These are phyloP conservation scores for Aphanomyces stellatus DNA, from an alignment of 352 stramenopile species.

Conservation along the genomic window DNA sequence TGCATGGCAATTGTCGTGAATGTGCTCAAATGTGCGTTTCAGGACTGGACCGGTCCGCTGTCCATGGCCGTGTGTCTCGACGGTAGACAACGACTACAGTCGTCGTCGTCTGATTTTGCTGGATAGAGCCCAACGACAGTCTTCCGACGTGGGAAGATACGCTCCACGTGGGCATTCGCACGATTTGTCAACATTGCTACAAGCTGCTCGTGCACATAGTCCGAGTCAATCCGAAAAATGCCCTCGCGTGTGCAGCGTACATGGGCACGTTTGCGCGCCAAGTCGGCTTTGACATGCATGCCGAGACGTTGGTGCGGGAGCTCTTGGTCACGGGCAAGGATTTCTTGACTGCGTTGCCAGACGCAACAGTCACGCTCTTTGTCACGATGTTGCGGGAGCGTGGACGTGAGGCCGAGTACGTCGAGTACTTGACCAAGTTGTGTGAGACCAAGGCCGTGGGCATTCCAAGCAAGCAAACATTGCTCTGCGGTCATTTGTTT, in stretches of 20 bases:
- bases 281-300: not conserved
- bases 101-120: too few species aligned
- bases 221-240: not conserved
- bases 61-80: not conserved
- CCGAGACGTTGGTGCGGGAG: not conserved
- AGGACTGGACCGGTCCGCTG: not conserved
- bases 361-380: not conserved
- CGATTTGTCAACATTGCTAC: not conserved
- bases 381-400: not conserved
- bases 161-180: not conserved
- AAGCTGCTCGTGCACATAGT: slow-evolving; percentile 1
- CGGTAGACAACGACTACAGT: too few species aligned
- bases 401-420: not conserved
- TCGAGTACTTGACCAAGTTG: slow-evolving; percentile 1
- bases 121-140: too few species aligned
- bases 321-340: not conserved
- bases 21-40: not conserved
- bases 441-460: not conserved
- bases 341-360: not conserved
- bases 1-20: not conserved
- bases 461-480: not conserved
- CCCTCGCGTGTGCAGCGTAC: not conserved
- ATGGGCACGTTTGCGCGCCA: not conserved
- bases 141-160: not conserved
- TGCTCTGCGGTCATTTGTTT: not conserved